Evolutionary conservation across 768 basidiomycete genomes (phyloP).

Genomic region (Suillus subalutaceus): DNA sequence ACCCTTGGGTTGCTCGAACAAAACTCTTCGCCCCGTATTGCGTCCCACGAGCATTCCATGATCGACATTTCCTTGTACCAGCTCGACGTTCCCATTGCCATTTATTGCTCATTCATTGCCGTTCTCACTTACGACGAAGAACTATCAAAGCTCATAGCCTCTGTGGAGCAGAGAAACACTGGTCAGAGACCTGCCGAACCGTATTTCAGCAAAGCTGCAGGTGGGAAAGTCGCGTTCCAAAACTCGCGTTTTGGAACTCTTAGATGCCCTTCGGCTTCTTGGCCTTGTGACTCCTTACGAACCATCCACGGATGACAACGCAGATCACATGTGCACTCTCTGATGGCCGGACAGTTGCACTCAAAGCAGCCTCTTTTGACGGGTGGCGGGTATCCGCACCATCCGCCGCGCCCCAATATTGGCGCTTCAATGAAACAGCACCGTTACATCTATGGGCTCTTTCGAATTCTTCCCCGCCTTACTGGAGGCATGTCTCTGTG

Average conservation of each 20-base stretch:
- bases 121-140: slow-evolving; percentile 58
- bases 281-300: slow-evolving; percentile 63
- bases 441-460: slow-evolving; percentile 64
- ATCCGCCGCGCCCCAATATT: slow-evolving; percentile 59
- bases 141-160: slow-evolving; percentile 52
- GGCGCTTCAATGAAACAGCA: slow-evolving; percentile 58
- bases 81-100: slow-evolving; percentile 63
- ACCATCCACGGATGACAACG: slow-evolving; percentile 41
- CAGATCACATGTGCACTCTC: slow-evolving; percentile 47
- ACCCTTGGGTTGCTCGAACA: slow-evolving; percentile 51
- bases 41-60: slow-evolving; percentile 58
- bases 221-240: slow-evolving; percentile 62
- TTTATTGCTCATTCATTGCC: slow-evolving; percentile 67
- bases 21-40: slow-evolving; percentile 43
- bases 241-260: slow-evolving; percentile 59
- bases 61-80: slow-evolving; percentile 62
- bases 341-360: slow-evolving; percentile 47
- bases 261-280: slow-evolving; percentile 61
- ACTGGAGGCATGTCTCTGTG: slow-evolving; percentile 56
- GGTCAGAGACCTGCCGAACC: slow-evolving; percentile 55
- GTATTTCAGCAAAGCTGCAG: slow-evolving; percentile 54
- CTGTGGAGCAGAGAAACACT: slow-evolving; percentile 48
- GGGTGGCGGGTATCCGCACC: slow-evolving; percentile 49
- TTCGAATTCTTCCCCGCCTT: slow-evolving; percentile 51
- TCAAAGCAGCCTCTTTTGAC: slow-evolving; percentile 46